These are phyloP conservation scores for Leucocoprinus birnbaumii DNA, from an alignment of 768 basidiomycete species.

Conservation along the genomic window DNA sequence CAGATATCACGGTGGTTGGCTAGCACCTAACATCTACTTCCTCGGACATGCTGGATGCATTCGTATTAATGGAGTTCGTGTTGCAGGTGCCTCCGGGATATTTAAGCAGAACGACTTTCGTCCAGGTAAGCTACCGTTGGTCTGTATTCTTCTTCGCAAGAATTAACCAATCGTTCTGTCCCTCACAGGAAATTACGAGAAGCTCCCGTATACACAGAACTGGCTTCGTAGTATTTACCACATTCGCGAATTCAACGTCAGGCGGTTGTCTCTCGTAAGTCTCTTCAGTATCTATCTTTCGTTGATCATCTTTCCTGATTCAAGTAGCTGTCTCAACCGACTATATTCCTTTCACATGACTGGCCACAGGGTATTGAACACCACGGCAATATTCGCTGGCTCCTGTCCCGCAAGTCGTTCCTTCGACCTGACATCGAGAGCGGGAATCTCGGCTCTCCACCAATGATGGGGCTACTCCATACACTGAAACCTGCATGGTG, in stretches of 20 bases:
- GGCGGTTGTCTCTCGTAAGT: slow-evolving; percentile 70
- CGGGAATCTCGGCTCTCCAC: slow-evolving; percentile 82
- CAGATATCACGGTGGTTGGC: slow-evolving; percentile 95
- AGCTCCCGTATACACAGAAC: slow-evolving; percentile 71
- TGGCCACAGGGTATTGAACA: slow-evolving; percentile 90
- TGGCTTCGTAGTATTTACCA: slow-evolving; percentile 88
- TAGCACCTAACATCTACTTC: slow-evolving; percentile 96
- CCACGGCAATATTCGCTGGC: slow-evolving; percentile 62
- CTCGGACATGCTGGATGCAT: slow-evolving; percentile 90
- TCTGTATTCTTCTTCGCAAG: not conserved
- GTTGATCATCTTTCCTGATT: slow-evolving; percentile 14
- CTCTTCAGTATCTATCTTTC: not conserved
- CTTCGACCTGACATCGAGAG: slow-evolving; percentile 65
- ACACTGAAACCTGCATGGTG: slow-evolving; percentile 80
- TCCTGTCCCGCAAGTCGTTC: slow-evolving; percentile 77
- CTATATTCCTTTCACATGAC: slow-evolving; percentile 93
- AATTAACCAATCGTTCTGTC: not conserved
- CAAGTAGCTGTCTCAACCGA: slow-evolving; percentile 54
- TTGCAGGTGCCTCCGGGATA: slow-evolving; percentile 92
- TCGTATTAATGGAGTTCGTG: slow-evolving; percentile 81
- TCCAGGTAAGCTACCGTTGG: slow-evolving; percentile 41
- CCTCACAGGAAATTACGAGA: slow-evolving; percentile 71
- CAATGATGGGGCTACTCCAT: slow-evolving; percentile 72
- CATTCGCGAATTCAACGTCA: slow-evolving; percentile 80
- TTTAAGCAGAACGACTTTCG: slow-evolving; percentile 77